Evolutionary conservation across 257 asterid genomes (phyloP).

Genomic region (Henckelia pumila): DNA sequence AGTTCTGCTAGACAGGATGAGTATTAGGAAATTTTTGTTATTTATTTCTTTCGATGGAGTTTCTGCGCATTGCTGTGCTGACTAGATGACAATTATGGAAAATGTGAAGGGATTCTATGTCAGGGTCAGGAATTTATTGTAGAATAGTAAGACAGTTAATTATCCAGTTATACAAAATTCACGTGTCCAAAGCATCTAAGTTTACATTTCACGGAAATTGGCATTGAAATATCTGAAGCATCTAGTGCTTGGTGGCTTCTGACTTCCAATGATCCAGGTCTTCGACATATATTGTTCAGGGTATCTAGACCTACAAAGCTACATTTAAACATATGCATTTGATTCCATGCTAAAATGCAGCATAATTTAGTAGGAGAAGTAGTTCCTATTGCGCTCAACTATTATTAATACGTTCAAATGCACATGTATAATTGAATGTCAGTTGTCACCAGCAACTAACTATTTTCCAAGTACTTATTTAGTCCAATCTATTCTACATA

Average conservation of each 20-base stretch:
- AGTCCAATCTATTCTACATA: background rate
- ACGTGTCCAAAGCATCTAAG: background rate
- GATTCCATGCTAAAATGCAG: background rate
- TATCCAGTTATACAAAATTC: background rate
- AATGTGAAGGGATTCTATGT: background rate
- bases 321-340: background rate
- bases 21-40: too few species aligned
- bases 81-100: background rate
- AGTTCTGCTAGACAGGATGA: background rate
- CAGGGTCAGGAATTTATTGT: background rate
- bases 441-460: background rate
- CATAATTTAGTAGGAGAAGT: background rate
- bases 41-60: background rate
- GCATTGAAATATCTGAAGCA: background rate
- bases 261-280: background rate
- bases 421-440: background rate
- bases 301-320: background rate
- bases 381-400: background rate
- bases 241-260: background rate
- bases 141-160: background rate
- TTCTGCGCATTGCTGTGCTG: background rate
- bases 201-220: background rate
- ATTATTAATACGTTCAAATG: background rate
- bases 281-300: background rate
- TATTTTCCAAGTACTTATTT: background rate